phyloP scores from a whole-genome alignment of 2,329 filamentous ascomycete species.

The Epichloe typhina region DNA sequence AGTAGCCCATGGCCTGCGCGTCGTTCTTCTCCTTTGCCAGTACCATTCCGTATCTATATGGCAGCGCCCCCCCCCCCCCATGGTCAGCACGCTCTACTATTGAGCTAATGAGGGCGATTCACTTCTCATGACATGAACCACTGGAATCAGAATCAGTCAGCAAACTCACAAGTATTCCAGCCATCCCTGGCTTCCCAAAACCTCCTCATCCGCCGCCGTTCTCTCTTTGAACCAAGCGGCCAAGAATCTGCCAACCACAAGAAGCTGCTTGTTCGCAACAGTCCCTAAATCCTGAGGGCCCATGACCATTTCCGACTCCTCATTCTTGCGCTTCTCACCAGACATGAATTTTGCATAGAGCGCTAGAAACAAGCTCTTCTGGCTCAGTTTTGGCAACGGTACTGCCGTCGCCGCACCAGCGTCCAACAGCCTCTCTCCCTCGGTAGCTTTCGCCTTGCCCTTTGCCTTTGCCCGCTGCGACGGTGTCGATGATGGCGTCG shows the following conservation, averaged over 20 bases:
- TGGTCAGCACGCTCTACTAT: background rate
- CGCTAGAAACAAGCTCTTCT: slow-evolving; percentile 83
- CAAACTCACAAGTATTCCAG: slow-evolving; percentile 59
- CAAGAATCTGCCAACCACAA: slow-evolving; percentile 60
- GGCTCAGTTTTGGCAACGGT: slow-evolving; percentile 51
- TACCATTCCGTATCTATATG: slow-evolving; percentile 67
- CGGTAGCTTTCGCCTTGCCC: slow-evolving; percentile 35
- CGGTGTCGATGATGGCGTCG: slow-evolving; percentile 15
- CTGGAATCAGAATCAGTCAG: background rate
- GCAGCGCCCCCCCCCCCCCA: background rate
- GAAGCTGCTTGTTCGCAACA: slow-evolving; percentile 73
- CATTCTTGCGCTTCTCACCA: slow-evolving; percentile 90
- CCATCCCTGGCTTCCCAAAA: slow-evolving; percentile 70
- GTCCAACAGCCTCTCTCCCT: slow-evolving; percentile 10
- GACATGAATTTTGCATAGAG: slow-evolving; percentile 87
- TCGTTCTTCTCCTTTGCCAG: slow-evolving; percentile 86
- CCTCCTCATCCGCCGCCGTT: slow-evolving; percentile 40
- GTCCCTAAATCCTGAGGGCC: slow-evolving; percentile 81
- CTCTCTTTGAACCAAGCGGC: slow-evolving; percentile 69
- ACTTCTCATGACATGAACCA: too few species aligned
- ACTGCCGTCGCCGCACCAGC: slow-evolving; percentile 4
- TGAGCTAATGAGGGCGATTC: too few species aligned
- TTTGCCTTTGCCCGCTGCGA: slow-evolving; percentile 48
- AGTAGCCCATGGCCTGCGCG: slow-evolving; percentile 66
- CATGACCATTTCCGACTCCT: slow-evolving; percentile 94